Evolutionary conservation across 2,329 filamentous ascomycete species (phyloP), one percentile per base, ranked within the genome.

Genomic region (Cephalotrichum gorgonifer): DNA sequence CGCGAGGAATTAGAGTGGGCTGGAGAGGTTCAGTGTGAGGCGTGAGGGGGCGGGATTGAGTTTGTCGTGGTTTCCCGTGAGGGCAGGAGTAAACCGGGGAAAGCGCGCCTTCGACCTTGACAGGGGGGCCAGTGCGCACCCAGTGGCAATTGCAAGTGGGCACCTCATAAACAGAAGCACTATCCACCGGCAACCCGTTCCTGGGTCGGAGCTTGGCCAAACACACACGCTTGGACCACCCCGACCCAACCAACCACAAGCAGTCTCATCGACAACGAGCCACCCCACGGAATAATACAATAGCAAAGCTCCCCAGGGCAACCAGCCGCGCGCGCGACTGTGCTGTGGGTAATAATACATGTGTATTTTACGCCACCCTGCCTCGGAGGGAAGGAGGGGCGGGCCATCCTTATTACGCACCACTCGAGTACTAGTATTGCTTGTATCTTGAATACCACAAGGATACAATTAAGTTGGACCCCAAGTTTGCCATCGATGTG

Each of bases 1-100:
- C 53, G 56, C 57, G 54, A 55, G 56, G 44, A 22, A 42, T 35
- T 22, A 38, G 17, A n/a, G 27, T 27, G 12, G 30, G 44, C 35
- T 27, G 38, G 28, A 27, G 14, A 8, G 44, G 9, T 26, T 26
- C 25, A 42, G 41, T 35, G 26, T 6, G 33, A 14, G 43, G n/a
- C 31, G 17, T 22, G 25, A n/a, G 38, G 26, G 27, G 44, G 30
- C 15, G 43, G 30, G 44, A 23, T 28, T 14, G 39, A 48, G 46
- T 23, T 42, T 30, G 38, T 48, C 39, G 46, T 43, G 46, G 41
- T 28, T 15, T 43, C 26, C 22, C 23, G 26, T 15, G 41, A 43
- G 41, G 26, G 41, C 41, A 20, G 41, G 41, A 8, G 41, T 23
- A 27, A 44, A 49, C 47, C 47, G 23, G 47, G 47, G 47, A 49